phyloP scores from a whole-genome alignment of 2,329 filamentous ascomycete species.

The Aspergillus tanneri region DNA sequence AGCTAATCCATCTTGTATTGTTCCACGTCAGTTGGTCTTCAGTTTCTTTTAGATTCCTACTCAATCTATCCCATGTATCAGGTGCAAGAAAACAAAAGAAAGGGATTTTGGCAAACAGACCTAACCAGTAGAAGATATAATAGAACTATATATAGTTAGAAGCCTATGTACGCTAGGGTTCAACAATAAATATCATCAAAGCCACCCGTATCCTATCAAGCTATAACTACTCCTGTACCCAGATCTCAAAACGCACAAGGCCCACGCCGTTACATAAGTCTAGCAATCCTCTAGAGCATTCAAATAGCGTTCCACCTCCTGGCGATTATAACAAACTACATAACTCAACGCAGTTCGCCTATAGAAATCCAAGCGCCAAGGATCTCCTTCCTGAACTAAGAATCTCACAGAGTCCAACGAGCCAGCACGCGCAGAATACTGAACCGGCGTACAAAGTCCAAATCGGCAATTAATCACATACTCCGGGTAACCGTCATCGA shows the following conservation, averaged over 20 bases:
- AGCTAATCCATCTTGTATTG: neutral
- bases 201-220: too few relatives aligned
- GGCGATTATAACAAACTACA: conserved; percentile 1
- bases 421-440: conserved; percentile 7
- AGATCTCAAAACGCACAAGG: too few relatives aligned
- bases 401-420: conserved; percentile 7
- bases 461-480: conserved; percentile 4
- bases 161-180: too few relatives aligned
- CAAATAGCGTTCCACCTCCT: neutral
- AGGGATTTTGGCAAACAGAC: too few relatives aligned
- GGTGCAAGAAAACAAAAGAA: too few relatives aligned
- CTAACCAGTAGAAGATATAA: too few relatives aligned
- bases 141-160: too few relatives aligned
- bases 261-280: neutral
- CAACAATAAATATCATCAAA: too few relatives aligned
- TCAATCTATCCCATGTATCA: too few relatives aligned
- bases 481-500: conserved; percentile 6
- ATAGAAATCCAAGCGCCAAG: conserved; percentile 8
- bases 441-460: conserved; percentile 7
- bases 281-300: neutral
- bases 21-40: neutral
- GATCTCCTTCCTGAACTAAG: conserved; percentile 4
- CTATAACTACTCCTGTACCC: too few relatives aligned
- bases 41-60: neutral
- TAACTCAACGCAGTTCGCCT: conserved; percentile 8